Base-by-base conservation (phyloP, 2,329 filamentous ascomycete genomes). In the Aurifilum marmelostoma region DNA sequence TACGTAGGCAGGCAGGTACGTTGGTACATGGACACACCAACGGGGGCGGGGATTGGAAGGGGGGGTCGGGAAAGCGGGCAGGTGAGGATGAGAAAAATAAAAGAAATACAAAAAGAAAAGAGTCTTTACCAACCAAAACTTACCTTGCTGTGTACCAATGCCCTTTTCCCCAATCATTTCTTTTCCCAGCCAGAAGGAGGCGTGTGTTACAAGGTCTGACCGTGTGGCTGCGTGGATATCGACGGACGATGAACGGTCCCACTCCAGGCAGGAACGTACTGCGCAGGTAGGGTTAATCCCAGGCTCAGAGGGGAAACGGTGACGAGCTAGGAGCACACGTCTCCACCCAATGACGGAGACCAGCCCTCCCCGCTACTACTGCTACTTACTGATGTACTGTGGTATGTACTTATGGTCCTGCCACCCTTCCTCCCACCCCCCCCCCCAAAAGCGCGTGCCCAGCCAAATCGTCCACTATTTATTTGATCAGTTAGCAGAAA, bases 221-320 rank as follows among this genome's bases (percentile, higher is more conserved):
- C 54, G n/a, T n/a, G 54, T 58, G 54, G 58, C 58, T 61, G 37
- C 58, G 11, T 61, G n/a, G 32, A 41, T 21, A 11, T 16, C 58
- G 9, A 61, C 59, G 59, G 59, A 39, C 34, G 34, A 61, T n/a
- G 59, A 61, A 61, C 59, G 59, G 59, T 39, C 59, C n/a, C 59
- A 41, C 59, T 41, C 59, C 21, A n/a, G 32, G 59, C 59, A 61
- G 37, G 59, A 27, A 39, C 59, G n/a, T 61, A 24, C 18, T 11
- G 34, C 12, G 7, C 1, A 32, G 21, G 59, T 34, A 61, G 37
- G 59, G 59, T 41, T 61, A 11, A 61, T 41, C 59, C 59, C 37
- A 41, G 37, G 14, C 27, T 18, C 34, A 41, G 59, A 3, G 18
- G 21, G 21, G 24, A 61, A 61, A 61, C 59, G 59, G 59, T 61